These are phyloP conservation scores for Monosporozyma unispora DNA, from an alignment of 805 yeast genomes.

Conservation along the genomic window DNA sequence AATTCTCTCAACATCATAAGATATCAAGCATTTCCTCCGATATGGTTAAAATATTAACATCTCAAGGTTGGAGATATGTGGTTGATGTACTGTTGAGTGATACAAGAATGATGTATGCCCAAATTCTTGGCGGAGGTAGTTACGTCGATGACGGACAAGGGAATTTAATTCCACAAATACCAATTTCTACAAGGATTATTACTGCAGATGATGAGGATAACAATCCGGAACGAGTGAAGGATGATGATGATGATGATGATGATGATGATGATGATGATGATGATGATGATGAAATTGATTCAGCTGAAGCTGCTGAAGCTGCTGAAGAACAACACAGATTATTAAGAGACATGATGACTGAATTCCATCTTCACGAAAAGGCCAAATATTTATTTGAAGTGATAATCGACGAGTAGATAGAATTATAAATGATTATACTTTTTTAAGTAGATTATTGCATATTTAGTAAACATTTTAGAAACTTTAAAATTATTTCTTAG, in stretches of 20 bases:
- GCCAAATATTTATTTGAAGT: not conserved
- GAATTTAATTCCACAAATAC: conserved; percentile 20
- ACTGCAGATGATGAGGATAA: not conserved
- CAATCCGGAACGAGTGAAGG: not conserved
- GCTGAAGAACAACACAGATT: not conserved
- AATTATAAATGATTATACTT: not conserved
- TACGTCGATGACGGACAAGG: conserved; percentile 26
- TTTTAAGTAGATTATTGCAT: not conserved
- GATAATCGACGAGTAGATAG: not conserved
- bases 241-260: not conserved
- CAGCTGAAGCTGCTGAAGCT: not conserved
- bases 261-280: not conserved
- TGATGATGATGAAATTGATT: not conserved
- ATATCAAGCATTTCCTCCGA: conserved; percentile 28
- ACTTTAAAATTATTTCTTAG: not conserved
- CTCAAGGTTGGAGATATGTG: conserved; percentile 23
- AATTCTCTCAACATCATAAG: conserved; percentile 47
- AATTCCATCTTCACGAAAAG: not conserved
- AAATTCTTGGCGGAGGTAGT: conserved; percentile 30
- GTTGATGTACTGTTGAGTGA: conserved; percentile 25
- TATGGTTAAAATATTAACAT: conserved; percentile 17
- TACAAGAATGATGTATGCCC: conserved; percentile 30
- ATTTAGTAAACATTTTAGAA: not conserved
- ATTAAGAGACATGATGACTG: conserved; percentile 1
- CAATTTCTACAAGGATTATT: conserved; percentile 4